A percentile compares a stretch with the other conserved stretches of the same genome.
These are phyloP conservation scores for Coemansia interrupta DNA, from an alignment of 192 early-diverging fungal species.

Conservation along the genomic window DNA sequence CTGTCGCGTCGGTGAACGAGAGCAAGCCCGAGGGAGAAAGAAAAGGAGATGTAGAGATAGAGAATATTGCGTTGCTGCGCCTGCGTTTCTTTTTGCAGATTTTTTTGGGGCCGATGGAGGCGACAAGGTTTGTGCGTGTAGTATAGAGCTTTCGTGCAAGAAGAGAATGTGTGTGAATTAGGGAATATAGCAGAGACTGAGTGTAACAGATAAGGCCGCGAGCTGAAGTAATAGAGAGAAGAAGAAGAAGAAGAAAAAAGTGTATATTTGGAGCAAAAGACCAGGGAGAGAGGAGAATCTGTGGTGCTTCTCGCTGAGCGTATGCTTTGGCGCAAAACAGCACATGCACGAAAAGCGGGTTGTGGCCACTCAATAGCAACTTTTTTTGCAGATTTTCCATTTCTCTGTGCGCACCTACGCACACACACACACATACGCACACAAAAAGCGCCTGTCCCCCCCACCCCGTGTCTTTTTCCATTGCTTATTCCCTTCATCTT, in stretches of 20 bases:
- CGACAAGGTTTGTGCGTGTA: neutral
- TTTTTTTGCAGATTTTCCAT: too few species aligned
- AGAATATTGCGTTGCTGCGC: neutral
- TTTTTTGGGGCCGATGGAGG: neutral
- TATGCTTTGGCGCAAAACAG: neutral
- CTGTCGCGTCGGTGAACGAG: neutral
- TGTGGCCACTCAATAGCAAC: too few species aligned
- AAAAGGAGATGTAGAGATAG: neutral
- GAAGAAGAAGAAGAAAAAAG: neutral
- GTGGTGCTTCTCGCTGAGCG: neutral
- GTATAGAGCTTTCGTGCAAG: too few species aligned
- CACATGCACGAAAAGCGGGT: too few species aligned
- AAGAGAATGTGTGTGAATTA: neutral
- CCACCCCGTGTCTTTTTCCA: neutral
- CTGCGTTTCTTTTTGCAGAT: too few species aligned
- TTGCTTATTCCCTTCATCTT: neutral
- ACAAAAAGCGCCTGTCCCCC: too few species aligned
- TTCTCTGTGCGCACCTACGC: too few species aligned
- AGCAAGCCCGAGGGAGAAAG: neutral
- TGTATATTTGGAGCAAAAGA: too few species aligned
- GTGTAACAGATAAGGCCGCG: neutral
- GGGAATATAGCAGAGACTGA: neutral
- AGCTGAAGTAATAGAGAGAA: neutral
- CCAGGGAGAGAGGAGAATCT: neutral
- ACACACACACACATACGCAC: neutral